Evolutionary conservation across 176 grass and related monocot species (phyloP), one percentile per base, ranked within the genome.

Genomic region (Musa schizocarpa): DNA sequence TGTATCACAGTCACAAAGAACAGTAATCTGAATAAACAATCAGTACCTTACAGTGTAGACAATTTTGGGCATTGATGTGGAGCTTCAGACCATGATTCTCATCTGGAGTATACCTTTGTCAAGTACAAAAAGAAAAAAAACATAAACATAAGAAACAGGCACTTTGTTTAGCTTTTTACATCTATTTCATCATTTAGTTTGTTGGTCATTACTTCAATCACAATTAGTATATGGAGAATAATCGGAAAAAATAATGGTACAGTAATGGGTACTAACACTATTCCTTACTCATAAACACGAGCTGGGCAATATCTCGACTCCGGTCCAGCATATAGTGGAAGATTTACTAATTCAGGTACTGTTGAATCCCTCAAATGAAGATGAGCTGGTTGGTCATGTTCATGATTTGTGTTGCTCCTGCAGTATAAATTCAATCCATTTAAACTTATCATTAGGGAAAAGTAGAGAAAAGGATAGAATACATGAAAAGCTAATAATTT

Each of bases 401-500:
- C 95, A 79, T 98, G 95, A 84, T 98, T 94, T 82, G 95, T 94
- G 77, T 87, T 98, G 76, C 95, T 98, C 90, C 95, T 98, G 84
- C 55, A 23, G 53, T 54, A 66, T 9, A 67, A 67, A 53, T 22
- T 56, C 70, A 50, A 13, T 68, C 75, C 43, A 23, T 52, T 79
- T 66, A 81, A 85, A 82, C 19, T 20, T 77, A 53, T 0, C 14
- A 72, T 61, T 9, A 72, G 17, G 13, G 27, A 74, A 50, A 17
- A 34, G 71, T 29, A 48, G 54, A 74, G 17, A 54, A 50, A 56
- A 76, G 8, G 57, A 65, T 74, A 64, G 13, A 52, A 13, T 68
- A 64, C 6, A 22, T 12, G 9, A 70, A 43, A 43, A 43, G 34
- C 34, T 43, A 43, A 50, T 26, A 27, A 24, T 11, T 6, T 65